Evolutionary conservation across 805 yeast genomes (phyloP).

Genomic region (Kuraishia borneana): DNA sequence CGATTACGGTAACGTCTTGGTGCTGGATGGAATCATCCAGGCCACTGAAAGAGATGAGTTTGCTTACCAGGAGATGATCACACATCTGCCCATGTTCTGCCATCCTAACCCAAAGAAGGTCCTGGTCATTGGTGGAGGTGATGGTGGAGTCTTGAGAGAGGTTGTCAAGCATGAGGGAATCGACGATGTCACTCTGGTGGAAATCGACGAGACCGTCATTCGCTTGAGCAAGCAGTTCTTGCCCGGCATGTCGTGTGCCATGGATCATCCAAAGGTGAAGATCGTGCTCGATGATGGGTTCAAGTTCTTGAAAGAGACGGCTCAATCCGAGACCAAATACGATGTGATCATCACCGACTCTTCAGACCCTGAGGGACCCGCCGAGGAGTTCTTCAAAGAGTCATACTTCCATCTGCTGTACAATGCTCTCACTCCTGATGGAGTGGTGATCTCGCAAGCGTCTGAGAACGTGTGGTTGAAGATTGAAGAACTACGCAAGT

Average conservation of each 20-base stretch:
- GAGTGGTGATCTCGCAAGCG: conserved; percentile 89
- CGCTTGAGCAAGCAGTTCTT: conserved; percentile 76
- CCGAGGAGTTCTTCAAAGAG: conserved; percentile 85
- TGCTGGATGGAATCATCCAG: conserved; percentile 90
- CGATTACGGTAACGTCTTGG: conserved; percentile 91
- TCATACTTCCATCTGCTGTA: conserved; percentile 77
- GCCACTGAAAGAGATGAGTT: conserved; percentile 96
- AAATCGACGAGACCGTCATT: conserved; percentile 91
- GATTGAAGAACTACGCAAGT: conserved; percentile 68
- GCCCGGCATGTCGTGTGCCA: conserved; percentile 80
- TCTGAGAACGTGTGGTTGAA: conserved; percentile 86
- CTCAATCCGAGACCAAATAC: conserved; percentile 47
- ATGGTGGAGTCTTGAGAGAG: conserved; percentile 35
- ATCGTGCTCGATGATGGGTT: conserved; percentile 97
- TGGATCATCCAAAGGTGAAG: conserved; percentile 78
- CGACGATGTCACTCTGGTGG: conserved; percentile 86
- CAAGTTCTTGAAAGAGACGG: conserved; percentile 78
- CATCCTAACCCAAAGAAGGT: conserved; percentile 94
- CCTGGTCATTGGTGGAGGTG: conserved; percentile 96
- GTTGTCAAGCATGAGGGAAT: conserved; percentile 26
- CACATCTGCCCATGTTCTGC: conserved; percentile 85
- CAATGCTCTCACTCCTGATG: conserved; percentile 86
- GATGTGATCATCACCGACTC: conserved; percentile 97
- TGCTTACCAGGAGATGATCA: conserved; percentile 96
- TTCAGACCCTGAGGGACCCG: conserved; percentile 98